Conservation (phyloP, 495 filamentous ascomycete species). For the Xylaria sp. region DNA sequence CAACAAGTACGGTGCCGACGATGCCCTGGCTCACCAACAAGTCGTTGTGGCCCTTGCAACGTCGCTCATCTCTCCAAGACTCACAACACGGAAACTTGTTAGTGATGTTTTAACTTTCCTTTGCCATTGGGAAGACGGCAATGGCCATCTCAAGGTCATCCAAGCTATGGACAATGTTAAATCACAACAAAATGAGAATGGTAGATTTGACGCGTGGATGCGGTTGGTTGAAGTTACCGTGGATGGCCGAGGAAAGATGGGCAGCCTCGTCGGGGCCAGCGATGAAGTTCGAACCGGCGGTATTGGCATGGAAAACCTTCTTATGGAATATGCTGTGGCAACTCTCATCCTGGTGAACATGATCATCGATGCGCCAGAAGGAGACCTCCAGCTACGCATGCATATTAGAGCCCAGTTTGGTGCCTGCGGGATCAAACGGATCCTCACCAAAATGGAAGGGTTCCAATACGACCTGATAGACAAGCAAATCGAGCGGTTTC, state of each 20-base stretch:
- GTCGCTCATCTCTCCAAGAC: slow-evolving; percentile 84
- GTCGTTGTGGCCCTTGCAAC: slow-evolving; percentile 88
- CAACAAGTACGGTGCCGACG: slow-evolving; percentile 97
- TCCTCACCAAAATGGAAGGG: slow-evolving; percentile 94
- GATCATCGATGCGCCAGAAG: slow-evolving; percentile 89
- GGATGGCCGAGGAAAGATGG: slow-evolving; percentile 97
- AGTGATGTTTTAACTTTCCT: slow-evolving; percentile 97
- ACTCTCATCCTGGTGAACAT: slow-evolving; percentile 96
- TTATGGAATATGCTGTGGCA: slow-evolving; percentile 99
- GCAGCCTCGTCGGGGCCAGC: slow-evolving; percentile 93
- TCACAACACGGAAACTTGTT: slow-evolving; percentile 93
- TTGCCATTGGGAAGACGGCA: slow-evolving; percentile 93
- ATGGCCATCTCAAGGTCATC: slow-evolving; percentile 93
- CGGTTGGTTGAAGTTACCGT: slow-evolving; percentile 96
- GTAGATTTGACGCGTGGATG: slow-evolving; percentile 98
- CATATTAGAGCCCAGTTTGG: slow-evolving; percentile 97
- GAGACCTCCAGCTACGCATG: slow-evolving; percentile 86
- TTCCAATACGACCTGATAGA: slow-evolving; percentile 99
- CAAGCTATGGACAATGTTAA: slow-evolving; percentile 94
- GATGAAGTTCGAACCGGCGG: slow-evolving; percentile 97
- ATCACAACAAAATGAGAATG: slow-evolving; percentile 86
- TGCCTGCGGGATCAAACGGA: slow-evolving; percentile 92
- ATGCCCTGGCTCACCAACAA: slow-evolving; percentile 89
- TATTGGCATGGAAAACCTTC: slow-evolving; percentile 97
- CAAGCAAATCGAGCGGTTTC: slow-evolving; percentile 95